Evolutionary conservation across 73 alveolate genomes (phyloP), one percentile per base, ranked within the genome.

Genomic region (Paramecium sonneborni): DNA sequence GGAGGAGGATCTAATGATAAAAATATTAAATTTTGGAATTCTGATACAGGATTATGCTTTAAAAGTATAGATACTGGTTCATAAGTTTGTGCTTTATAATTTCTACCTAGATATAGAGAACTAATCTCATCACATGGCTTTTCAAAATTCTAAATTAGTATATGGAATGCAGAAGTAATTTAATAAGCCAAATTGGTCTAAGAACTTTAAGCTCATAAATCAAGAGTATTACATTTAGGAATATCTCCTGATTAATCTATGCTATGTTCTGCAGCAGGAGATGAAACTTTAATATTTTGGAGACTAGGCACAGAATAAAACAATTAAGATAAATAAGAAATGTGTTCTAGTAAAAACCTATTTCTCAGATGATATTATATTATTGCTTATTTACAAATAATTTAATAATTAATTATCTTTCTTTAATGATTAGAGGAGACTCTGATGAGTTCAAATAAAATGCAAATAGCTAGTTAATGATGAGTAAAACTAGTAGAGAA

Each of bases 211-310:
- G 99, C 99, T 7, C 99, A 98, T 93, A 97, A 97, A 69, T 94
- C 96, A 85, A 86, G 99, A 92, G 94, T 93, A 10, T 93, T 98
- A 46, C 98, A 98, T 92, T 76, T 97, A 91, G 98, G 99, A 1
- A 95, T 97, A 89, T 95, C 98, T 46, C 99, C 99, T 2, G 99
- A 99, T 96, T 99, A 99, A 48, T 94, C 99, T 10, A 96, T 99
- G 57, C 96, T 99, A n/a, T 99, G 98, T 62, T 93, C 99, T 20
- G 99, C 99, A 12, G 98, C 99, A 9, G 98, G 99, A 6, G 99
- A 99, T 95, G 99, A 99, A 95, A 99, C 99, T 38, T 95, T 99
- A 92, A 95, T 99, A 86, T 99, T 99, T 96, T 99, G 99, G 99
- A 88, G 90, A 44, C 55, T 79, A 9, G 90, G 90, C 44, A 79